phyloP scores from a whole-genome alignment of 345 rosid species.

The Cardamine chenopodiifolia region DNA sequence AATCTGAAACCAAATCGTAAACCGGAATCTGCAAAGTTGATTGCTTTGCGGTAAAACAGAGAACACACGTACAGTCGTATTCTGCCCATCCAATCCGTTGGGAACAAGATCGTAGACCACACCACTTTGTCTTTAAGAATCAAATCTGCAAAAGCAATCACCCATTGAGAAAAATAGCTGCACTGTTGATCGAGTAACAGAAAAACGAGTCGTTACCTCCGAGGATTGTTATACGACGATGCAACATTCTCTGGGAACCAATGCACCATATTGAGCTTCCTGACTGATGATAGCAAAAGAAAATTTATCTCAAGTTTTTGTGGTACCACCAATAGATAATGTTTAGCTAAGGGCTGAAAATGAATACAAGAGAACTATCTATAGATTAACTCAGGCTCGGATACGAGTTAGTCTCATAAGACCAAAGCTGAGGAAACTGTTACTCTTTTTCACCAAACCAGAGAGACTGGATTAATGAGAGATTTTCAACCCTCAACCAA shows the following conservation, averaged over 20 bases:
- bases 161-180: not conserved
- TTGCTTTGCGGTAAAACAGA: not conserved
- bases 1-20: not conserved
- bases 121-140: conserved; percentile 84
- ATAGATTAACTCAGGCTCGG: not conserved
- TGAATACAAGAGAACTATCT: conserved; percentile 1
- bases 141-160: conserved; percentile 60
- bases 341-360: not conserved
- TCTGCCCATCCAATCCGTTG: conserved; percentile 90
- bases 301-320: not conserved
- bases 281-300: conserved; percentile 49
- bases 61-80: conserved; percentile 73
- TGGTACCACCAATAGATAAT: not conserved
- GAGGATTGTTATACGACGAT: conserved; percentile 75
- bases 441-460: not conserved
- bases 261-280: conserved; percentile 85
- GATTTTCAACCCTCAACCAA: not conserved
- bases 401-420: not conserved
- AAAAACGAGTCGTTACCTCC: conserved; percentile 59
- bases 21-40: not conserved
- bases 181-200: not conserved
- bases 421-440: not conserved
- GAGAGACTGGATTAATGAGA: not conserved
- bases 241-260: conserved; percentile 69
- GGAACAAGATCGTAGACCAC: conserved; percentile 74